Evolutionary conservation across 805 yeast genomes (phyloP).

Genomic region (Kazachstania viticola): DNA sequence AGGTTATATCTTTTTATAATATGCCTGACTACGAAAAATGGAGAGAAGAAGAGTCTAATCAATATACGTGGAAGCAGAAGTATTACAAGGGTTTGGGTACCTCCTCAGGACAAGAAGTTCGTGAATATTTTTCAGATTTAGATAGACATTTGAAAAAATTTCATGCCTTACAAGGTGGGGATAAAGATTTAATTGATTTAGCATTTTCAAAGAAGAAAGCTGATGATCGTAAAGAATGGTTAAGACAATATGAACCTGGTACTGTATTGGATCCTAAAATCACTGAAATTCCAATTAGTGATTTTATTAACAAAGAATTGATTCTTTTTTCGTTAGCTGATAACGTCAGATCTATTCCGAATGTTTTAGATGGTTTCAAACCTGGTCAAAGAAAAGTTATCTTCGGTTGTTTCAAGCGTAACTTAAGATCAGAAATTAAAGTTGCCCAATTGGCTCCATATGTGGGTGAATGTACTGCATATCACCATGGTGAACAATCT

Average conservation of each 20-base stretch:
- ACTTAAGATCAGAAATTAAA: conserved; percentile 64
- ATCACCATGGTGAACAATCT: conserved; percentile 91
- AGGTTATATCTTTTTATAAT: conserved; percentile 66
- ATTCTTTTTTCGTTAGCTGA: conserved; percentile 95
- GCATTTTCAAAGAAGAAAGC: conserved; percentile 94
- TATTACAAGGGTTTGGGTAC: conserved; percentile 99
- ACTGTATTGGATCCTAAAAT: conserved; percentile 77
- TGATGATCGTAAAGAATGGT: conserved; percentile 95
- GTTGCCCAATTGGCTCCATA: conserved; percentile 88
- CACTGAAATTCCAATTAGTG: conserved; percentile 73
- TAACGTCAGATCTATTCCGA: conserved; percentile 89
- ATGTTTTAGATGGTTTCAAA: conserved; percentile 86
- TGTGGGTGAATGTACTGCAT: conserved; percentile 78
- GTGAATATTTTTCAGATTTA: conserved; percentile 77
- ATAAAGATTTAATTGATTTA: conserved; percentile 67
- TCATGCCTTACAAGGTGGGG: conserved; percentile 69
- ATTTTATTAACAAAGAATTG: conserved; percentile 88
- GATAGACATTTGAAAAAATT: conserved; percentile 81
- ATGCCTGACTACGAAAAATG: conserved; percentile 94
- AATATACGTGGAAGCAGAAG: conserved; percentile 78
- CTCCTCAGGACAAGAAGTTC: conserved; percentile 68
- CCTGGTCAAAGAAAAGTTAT: conserved; percentile 95
- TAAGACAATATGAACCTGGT: conserved; percentile 83
- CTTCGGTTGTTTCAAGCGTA: conserved; percentile 75
- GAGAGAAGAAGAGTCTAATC: conserved; percentile 74